phyloP scores from a whole-genome alignment of 805 yeast species.

The Yamadazyma phyllophila region DNA sequence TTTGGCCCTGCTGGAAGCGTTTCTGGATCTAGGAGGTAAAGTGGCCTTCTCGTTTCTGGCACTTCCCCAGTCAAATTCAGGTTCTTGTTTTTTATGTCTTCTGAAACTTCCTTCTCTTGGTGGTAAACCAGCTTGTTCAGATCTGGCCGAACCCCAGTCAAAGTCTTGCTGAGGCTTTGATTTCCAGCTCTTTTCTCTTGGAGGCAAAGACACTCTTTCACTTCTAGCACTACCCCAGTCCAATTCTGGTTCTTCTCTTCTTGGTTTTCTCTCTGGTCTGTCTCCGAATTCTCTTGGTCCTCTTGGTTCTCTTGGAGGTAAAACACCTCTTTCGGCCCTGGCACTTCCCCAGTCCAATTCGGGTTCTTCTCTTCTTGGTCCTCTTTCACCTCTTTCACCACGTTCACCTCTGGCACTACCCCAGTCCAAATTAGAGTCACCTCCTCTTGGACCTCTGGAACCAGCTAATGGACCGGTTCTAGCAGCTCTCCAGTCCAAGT shows the following conservation, averaged over 20 bases:
- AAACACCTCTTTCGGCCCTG: slow-evolving; percentile 24
- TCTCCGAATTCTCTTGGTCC: slow-evolving; percentile 20
- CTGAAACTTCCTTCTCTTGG: slow-evolving; percentile 31
- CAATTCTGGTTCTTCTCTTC: slow-evolving; percentile 53
- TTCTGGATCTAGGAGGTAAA: slow-evolving; percentile 23
- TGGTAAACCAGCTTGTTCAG: slow-evolving; percentile 25
- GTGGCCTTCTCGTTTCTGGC: slow-evolving; percentile 33
- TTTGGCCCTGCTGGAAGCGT: slow-evolving; percentile 17
- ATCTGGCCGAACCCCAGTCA: slow-evolving; percentile 57
- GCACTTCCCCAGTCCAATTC: slow-evolving; percentile 28
- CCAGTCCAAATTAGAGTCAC: slow-evolving; percentile 30
- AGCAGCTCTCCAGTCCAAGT: slow-evolving; percentile 45
- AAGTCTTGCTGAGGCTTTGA: slow-evolving; percentile 36
- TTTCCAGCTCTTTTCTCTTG: slow-evolving; percentile 37
- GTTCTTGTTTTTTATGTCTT: slow-evolving; percentile 20
- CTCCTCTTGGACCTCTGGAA: slow-evolving; percentile 35
- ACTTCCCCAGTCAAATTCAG: slow-evolving; percentile 27
- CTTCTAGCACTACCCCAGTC: slow-evolving; percentile 57
- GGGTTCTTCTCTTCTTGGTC: slow-evolving; percentile 45
- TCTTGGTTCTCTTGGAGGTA: slow-evolving; percentile 4
- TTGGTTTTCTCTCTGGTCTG: slow-evolving; percentile 29
- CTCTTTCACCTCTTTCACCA: slow-evolving; percentile 27
- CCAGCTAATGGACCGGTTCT: slow-evolving; percentile 26
- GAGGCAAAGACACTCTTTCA: slow-evolving; percentile 31
- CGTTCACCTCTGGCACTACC: slow-evolving; percentile 36